Evolutionary conservation across 371 early-diverging fungal genomes (phyloP).

Genomic region (Apophysomyces ossiformis): DNA sequence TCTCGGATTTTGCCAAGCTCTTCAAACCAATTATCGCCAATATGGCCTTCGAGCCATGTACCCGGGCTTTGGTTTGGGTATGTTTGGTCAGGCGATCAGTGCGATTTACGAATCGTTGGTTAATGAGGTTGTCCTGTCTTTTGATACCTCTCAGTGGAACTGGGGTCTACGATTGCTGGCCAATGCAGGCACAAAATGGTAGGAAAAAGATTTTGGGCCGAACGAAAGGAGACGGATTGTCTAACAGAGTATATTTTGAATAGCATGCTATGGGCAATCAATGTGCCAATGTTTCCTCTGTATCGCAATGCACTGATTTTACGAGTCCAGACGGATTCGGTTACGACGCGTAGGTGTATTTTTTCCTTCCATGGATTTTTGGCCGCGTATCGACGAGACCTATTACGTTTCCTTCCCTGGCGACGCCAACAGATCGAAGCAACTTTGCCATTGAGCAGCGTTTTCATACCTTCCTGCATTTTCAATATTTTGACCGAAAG

Average conservation of each 20-base stretch:
- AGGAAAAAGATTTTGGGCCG: constrained; percentile 1
- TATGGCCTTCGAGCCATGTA: constrained; percentile 57
- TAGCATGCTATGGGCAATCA: constrained; percentile 38
- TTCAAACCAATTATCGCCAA: constrained; percentile 27
- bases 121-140: constrained; percentile 35
- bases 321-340: constrained; percentile 53
- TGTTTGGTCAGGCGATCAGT: constrained; percentile 59
- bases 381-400: constrained; percentile 44
- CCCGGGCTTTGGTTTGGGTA: constrained; percentile 61
- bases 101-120: constrained; percentile 57
- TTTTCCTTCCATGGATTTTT: constrained; percentile 40
- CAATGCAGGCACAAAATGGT: constrained; percentile 16
- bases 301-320: constrained; percentile 58
- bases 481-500: constrained; percentile 54
- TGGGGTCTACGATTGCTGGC: neutral
- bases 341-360: constrained; percentile 30
- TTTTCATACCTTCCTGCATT: constrained; percentile 58
- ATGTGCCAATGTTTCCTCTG: constrained; percentile 59
- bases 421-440: neutral
- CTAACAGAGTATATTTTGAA: constrained; percentile 12
- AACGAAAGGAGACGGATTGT: too few relatives aligned
- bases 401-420: constrained; percentile 42
- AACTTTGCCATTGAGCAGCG: constrained; percentile 35
- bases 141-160: constrained; percentile 1
- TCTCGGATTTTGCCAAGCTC: constrained; percentile 22